Conservation (phyloP, 2,329 filamentous ascomycete species). For the Fusarium falciforme region DNA sequence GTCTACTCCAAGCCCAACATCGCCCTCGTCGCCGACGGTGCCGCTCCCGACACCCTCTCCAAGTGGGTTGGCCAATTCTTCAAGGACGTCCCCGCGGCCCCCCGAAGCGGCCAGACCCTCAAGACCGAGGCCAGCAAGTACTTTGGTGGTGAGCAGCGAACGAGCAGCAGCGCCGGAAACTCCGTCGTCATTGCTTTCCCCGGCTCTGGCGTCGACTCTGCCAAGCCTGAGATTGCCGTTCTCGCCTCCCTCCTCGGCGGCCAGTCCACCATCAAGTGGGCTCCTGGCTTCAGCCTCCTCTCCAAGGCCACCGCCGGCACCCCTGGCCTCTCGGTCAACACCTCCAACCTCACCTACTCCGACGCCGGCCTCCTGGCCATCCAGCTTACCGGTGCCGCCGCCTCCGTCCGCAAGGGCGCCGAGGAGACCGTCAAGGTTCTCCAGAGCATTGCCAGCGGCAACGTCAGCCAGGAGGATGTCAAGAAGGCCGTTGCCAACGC, state of each 20-base stretch:
- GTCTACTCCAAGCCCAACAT: slow-evolving; percentile 93
- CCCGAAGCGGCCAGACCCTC: slow-evolving; percentile 63
- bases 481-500: slow-evolving; percentile 92
- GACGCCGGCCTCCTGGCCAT: slow-evolving; percentile 92
- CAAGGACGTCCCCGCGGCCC: slow-evolving; percentile 70
- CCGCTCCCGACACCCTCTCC: slow-evolving; percentile 77
- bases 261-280: slow-evolving; percentile 94
- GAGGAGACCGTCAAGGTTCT: slow-evolving; percentile 83
- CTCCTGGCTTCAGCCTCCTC: slow-evolving; percentile 89
- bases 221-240: slow-evolving; percentile 91
- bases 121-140: slow-evolving; percentile 81
- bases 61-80: slow-evolving; percentile 98
- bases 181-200: slow-evolving; percentile 92
- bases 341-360: slow-evolving; percentile 87
- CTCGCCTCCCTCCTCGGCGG: slow-evolving; percentile 91
- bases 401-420: slow-evolving; percentile 78
- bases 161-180: slow-evolving; percentile 81
- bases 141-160: slow-evolving; percentile 94
- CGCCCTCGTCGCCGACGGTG: slow-evolving; percentile 90
- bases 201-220: slow-evolving; percentile 81
- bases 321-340: slow-evolving; percentile 75
- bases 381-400: slow-evolving; percentile 80
- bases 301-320: slow-evolving; percentile 79
- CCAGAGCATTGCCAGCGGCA: slow-evolving; percentile 81
- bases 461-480: slow-evolving; percentile 85